Percentiles rank a stretch among this genome's conserved stretches.
Conservation (phyloP, 345 rosid genomes). For the Brassica incana region DNA sequence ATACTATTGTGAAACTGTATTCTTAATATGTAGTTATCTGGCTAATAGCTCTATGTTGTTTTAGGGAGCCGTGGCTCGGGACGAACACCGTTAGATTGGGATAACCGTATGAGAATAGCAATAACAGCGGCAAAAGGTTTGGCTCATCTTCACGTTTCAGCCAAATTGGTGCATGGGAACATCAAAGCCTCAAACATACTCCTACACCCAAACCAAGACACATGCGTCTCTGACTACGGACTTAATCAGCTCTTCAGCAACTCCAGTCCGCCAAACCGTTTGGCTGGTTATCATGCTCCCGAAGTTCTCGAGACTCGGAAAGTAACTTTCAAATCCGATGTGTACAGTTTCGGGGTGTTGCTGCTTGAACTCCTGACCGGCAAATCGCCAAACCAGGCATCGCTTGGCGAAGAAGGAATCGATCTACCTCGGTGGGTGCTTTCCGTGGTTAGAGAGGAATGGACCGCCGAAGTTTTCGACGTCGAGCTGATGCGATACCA, state of each 20-base stretch:
- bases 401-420: slow-evolving; percentile 93
- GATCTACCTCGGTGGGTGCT: slow-evolving; percentile 98
- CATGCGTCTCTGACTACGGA: slow-evolving; percentile 69
- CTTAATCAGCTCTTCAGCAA: slow-evolving; percentile 74
- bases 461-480: slow-evolving; percentile 98
- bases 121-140: slow-evolving; percentile 71
- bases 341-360: slow-evolving; percentile 91
- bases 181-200: slow-evolving; percentile 88
- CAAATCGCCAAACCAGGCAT: slow-evolving; percentile 93
- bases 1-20: not conserved
- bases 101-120: slow-evolving; percentile 78
- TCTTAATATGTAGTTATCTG: not conserved
- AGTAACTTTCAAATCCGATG: slow-evolving; percentile 81
- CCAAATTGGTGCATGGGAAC: slow-evolving; percentile 83
- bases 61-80: slow-evolving; percentile 95
- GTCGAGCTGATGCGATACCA: slow-evolving; percentile 90
- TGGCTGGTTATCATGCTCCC: slow-evolving; percentile 91
- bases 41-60: slow-evolving; percentile 6
- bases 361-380: slow-evolving; percentile 83
- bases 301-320: slow-evolving; percentile 79
- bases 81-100: slow-evolving; percentile 91
- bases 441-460: slow-evolving; percentile 94
- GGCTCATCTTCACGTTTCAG: slow-evolving; percentile 66
- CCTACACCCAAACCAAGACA: slow-evolving; percentile 71
- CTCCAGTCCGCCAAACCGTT: slow-evolving; percentile 61